Evolutionary conservation across 257 asterid genomes (phyloP).

Genomic region (Solanum clarkiae): DNA sequence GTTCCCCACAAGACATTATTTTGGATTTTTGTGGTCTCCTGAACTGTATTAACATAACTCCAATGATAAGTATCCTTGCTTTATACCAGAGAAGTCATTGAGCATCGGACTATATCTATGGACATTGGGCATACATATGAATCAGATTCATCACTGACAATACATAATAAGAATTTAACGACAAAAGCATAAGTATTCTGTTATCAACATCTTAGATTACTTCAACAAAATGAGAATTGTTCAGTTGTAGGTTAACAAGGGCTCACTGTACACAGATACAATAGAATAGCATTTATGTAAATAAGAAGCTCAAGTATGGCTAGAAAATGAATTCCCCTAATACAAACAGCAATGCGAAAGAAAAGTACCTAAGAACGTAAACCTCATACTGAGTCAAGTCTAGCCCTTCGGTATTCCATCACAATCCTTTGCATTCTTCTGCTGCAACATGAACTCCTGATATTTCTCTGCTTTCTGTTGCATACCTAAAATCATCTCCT

Average conservation of each 20-base stretch:
- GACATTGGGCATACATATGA: neutral
- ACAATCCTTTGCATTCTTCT: slow-evolving; percentile 20
- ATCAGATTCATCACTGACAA: neutral
- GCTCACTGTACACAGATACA: neutral
- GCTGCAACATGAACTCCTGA: slow-evolving; percentile 42
- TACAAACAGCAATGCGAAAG: neutral
- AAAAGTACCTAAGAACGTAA: neutral
- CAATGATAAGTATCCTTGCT: neutral
- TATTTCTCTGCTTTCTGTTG: slow-evolving; percentile 36
- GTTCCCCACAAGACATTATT: neutral
- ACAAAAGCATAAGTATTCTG: neutral
- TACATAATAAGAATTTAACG: neutral
- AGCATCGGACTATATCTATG: neutral
- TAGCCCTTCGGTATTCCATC: neutral
- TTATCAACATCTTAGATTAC: neutral
- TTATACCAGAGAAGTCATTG: neutral
- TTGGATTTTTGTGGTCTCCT: neutral
- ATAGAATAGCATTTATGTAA: neutral
- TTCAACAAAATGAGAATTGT: neutral
- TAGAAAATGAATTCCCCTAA: neutral
- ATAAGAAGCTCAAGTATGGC: neutral
- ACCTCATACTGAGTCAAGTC: neutral
- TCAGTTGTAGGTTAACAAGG: neutral
- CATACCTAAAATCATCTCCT: slow-evolving; percentile 54
- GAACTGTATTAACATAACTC: neutral